These are phyloP conservation scores for Phyllosticta citribraziliensis DNA, from an alignment of 2,329 filamentous ascomycete genomes.

Conservation along the genomic window DNA sequence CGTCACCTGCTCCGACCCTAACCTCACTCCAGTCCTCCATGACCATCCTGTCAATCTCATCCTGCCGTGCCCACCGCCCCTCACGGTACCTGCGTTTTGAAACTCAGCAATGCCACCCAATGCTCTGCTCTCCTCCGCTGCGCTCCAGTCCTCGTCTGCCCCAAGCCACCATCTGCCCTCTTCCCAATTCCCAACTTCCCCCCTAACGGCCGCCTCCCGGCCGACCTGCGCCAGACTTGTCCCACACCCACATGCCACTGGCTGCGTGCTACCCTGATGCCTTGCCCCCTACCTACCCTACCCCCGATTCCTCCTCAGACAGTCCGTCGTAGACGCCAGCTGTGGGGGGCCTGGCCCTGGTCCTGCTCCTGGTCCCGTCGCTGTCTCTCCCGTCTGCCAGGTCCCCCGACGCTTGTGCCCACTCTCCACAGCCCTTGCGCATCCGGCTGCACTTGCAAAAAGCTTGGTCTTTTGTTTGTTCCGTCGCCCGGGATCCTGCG, in stretches of 20 bases:
- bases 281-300: neutral
- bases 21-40: neutral
- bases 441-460: neutral
- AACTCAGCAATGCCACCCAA: neutral
- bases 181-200: neutral
- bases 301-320: neutral
- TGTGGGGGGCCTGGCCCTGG: neutral
- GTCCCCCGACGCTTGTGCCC: neutral
- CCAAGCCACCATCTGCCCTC: neutral
- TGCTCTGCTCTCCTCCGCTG: neutral
- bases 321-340: neutral
- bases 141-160: neutral
- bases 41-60: neutral
- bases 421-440: neutral
- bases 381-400: neutral
- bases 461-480: neutral
- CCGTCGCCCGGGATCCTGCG: neutral
- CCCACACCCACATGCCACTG: neutral
- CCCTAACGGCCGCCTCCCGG: neutral
- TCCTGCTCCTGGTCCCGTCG: neutral
- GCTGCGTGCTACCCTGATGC: neutral
- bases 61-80: neutral
- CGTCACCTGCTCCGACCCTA: neutral
- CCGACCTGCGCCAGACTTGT: neutral
- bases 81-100: slow-evolving; percentile 5